These are phyloP conservation scores for Geotrichum bryndzae DNA, from an alignment of 1,139 yeast species.

Conservation along the genomic window DNA sequence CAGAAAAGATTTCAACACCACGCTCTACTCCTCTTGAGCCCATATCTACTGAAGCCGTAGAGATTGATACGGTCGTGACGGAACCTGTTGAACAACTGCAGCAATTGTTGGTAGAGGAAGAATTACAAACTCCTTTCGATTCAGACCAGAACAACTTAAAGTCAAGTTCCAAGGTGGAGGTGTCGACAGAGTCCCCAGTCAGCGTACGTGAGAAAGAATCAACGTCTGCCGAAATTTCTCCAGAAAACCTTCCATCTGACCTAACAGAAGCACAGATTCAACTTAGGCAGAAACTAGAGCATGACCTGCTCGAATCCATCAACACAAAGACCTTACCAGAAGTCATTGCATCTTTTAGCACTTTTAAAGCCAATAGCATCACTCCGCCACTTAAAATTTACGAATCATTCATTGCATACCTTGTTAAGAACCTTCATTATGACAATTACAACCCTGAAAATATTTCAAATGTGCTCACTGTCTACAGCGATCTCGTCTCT, in stretches of 20 bases:
- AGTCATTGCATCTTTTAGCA: conserved; percentile 5
- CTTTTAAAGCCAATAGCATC: conserved; percentile 1
- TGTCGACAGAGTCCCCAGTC: not conserved
- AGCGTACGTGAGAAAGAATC: not conserved
- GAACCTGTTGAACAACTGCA: not conserved
- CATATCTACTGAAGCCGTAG: not conserved
- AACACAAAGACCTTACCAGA: conserved; percentile 1
- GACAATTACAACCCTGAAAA: conserved; percentile 8
- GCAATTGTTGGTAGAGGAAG: not conserved
- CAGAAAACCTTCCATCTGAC: not conserved
- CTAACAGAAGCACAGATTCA: not conserved
- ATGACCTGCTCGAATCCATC: conserved; percentile 1
- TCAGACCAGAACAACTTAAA: not conserved
- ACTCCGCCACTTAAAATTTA: conserved; percentile 4
- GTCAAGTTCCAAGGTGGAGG: not conserved
- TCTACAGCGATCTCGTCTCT: conserved; percentile 10
- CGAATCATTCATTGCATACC: conserved; percentile 6
- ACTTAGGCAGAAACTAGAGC: not conserved
- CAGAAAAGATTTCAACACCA: not conserved
- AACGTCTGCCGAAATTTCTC: not conserved
- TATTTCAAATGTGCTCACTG: conserved; percentile 8
- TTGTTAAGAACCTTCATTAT: not conserved
- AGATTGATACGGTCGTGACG: not conserved
- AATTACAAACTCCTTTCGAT: not conserved
- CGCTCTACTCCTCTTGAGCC: not conserved